A percentile compares a stretch with the other conserved stretches of the same genome.
Evolutionary conservation across 495 filamentous ascomycete species (phyloP).

Genomic region (Mytilinidion resinicola): DNA sequence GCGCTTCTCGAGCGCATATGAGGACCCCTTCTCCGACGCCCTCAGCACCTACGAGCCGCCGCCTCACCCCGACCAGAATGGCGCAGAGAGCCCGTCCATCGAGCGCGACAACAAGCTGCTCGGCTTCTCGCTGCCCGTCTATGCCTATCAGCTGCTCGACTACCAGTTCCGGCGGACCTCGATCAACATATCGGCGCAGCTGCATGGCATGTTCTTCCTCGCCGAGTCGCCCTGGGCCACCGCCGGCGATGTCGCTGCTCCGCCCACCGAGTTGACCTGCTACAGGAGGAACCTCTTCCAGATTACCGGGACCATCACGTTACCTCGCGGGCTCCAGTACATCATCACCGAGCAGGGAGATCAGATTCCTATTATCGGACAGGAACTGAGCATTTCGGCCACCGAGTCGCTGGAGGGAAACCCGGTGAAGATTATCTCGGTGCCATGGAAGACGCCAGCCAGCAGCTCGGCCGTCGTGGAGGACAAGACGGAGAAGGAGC

Average conservation of each 20-base stretch:
- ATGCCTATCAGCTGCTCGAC: constrained; percentile 64
- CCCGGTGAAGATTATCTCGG: constrained; percentile 80
- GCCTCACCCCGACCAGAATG: constrained; percentile 30
- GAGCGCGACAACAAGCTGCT: constrained; percentile 75
- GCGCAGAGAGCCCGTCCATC: constrained; percentile 34
- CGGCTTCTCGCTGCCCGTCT: constrained; percentile 65
- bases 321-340: constrained; percentile 65
- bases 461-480: constrained; percentile 53
- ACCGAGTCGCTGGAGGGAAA: constrained; percentile 89
- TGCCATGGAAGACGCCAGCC: constrained; percentile 85
- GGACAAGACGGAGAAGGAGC: constrained; percentile 60
- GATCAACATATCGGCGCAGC: constrained; percentile 67
- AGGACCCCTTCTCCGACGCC: constrained; percentile 40
- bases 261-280: constrained; percentile 80
- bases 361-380: constrained; percentile 63
- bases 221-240: constrained; percentile 73
- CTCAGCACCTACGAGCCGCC: constrained; percentile 37
- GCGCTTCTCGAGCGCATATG: constrained; percentile 36
- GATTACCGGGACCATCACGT: constrained; percentile 72
- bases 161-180: constrained; percentile 55
- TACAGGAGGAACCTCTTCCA: constrained; percentile 89
- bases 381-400: constrained; percentile 74
- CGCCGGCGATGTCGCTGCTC: constrained; percentile 54
- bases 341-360: constrained; percentile 74
- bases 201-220: constrained; percentile 94